Base-by-base conservation (phyloP, 495 filamentous ascomycete genomes). In the Penicillium malachiteum region DNA sequence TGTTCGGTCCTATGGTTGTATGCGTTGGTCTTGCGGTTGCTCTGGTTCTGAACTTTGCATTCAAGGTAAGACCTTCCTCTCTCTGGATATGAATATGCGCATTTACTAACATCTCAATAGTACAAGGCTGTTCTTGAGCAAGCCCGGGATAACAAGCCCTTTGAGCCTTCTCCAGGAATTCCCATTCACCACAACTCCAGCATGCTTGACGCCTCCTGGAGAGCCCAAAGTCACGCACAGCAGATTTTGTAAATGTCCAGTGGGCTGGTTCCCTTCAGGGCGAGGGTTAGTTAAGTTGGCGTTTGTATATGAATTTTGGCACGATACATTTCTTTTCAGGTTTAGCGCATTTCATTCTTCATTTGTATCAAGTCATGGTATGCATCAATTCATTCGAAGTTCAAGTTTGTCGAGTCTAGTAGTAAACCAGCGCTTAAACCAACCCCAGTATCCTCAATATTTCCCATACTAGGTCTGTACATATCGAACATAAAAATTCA, bases 1-100 rank as follows among this genome's bases (percentile, higher is more conserved):
- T 87, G 56, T 58, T 90, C 47, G 94, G 94, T 3, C 94, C 95
- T 17, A 64, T 96, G 48, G 81, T 95, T 2, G 85, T 97, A 42
- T 92, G 89, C 65, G 70, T 87, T 33, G 90, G 92, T 18, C 67
- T 98, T 62, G 83, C 87, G 37, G 66, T 89, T 40, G 91, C 91
- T 48, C 71, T 98, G 59, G 78, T 88, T 44, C 66, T 96, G 63
- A 97, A 98, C 73, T 96, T 97, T 78, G 82, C 78, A 13, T 91
- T 98, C 68, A 90, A 93, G 74, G 74, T 78, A 59, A 21, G 69
- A 54, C 12, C 37, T 34, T 34, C 30, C 32, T 31, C 14, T 35
- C 32, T 42, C 47, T 10, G 14, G 54, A 32, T n/a, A 52, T 9
- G 13, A 7, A 13, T n/a, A n/a, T 37, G 5, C 34, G 5, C 34